Evolutionary conservation across 1,284 basidiomycete species (phyloP), one percentile per base, ranked within the genome.

Genomic region (Heterobasidion irregulare): DNA sequence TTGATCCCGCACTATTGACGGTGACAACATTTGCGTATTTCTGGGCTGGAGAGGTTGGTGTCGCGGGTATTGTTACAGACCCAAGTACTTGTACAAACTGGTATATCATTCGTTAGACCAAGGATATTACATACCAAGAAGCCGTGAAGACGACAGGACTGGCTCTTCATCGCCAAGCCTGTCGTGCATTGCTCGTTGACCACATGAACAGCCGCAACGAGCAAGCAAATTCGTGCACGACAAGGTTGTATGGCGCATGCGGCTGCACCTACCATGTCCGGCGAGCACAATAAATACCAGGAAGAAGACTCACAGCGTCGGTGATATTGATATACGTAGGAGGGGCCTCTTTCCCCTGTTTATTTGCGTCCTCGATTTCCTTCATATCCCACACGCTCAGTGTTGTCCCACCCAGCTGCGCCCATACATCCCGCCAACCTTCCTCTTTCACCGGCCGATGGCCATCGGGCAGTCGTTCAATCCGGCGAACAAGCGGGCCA

Each of bases 1-100:
- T 98, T 41, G 88, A 87, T 18, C 95, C 96, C 1, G 95, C 95
- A 9, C 92, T 96, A 69, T 97, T 99, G 64, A 99, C 79, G 0
- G 93, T 93, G 58, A 97, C 82, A 50, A 97, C 91, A 65, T 92
- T 92, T 0, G 79, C 72, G 63, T 83, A 86, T 64, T 82, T 81
- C 66, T 78, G 76, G 0, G 77, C 62, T 0, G 83, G 80, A 6
- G 71, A 62, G 15, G 66, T 73, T 1, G 72, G 64, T 0, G 76
- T 76, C 8, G 77, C 72, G 2, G 83, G 82, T 18, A 83, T 74
- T 0, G 84, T 84, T n/a, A 90, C 77, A 0, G 84, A 80, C 13
- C 86, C 88, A 4, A 89, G 70, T 41, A 89, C 87, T 65, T 86
- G 80, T 2, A 88, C 77, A 59, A 86, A 87, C 85, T 88, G 56